Base-by-base conservation (phyloP, 306 rosid genomes). In the Pachyrhizus erosus region DNA sequence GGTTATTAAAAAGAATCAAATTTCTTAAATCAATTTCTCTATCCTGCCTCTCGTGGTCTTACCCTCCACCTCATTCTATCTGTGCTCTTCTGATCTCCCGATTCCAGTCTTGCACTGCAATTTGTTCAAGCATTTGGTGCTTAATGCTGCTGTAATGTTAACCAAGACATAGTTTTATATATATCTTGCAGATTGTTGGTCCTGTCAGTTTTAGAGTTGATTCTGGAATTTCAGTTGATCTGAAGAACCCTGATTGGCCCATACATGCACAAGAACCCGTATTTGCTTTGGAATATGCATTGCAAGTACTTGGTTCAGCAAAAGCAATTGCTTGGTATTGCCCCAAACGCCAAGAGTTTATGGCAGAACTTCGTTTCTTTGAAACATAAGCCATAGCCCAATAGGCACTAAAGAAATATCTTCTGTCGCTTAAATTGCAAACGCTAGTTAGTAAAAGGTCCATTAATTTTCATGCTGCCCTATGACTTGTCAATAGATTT, bases 301-400 rank as follows among this genome's bases (percentile, higher is more conserved):
- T 96, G 52, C 88, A 90, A 14, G 97, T 90, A 77, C 98, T 92
- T 84, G 96, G 91, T 87, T 96, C 99, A 3, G 99, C 99, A 23
- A 96, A 96, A 85, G 98, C 98, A 15, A 88, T 93, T 54, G 99
- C 98, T 49, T 96, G 99, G 98, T 96, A 90, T 86, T 92, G 94
- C 70, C 98, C 96, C 18, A 91, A 87, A 82, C 93, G 90, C 34
- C 83, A 74, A 82, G 99, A 96, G 87, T 91, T 86, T 80, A 93
- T 96, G 98, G 79, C 91, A 52, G 99, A 93, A 89, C 99, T 96
- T 78, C 97, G 99, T 15, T 93, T 96, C 82, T 91, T 77, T 7
- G 98, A 96, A 87, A 87, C 90, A 67, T 92, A 84, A 83, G 55
- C 34, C 29, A 48, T 55, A 33, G 31, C 46, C 51, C 65, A 21